Base-by-base conservation (phyloP, 768 basidiomycete species). In the Crepidotus variabilis region DNA sequence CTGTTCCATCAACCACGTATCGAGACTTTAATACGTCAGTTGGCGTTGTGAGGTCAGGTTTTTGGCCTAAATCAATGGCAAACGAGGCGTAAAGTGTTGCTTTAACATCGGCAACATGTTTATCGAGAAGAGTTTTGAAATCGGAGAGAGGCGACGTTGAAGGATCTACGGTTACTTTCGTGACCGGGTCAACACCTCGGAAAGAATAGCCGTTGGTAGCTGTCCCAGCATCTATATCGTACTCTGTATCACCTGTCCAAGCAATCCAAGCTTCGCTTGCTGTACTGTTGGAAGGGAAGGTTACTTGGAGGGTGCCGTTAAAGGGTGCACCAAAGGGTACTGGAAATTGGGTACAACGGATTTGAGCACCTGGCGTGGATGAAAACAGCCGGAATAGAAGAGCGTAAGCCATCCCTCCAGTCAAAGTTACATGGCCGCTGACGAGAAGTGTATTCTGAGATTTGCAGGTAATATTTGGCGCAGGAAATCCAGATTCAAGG, bases 231-330 rank as follows among this genome's bases (percentile, higher is more conserved):
- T 80, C 67, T 68, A 83, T 81, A 57, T 81, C 73, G 65, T 85
- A 90, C 48, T 89, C 78, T 14, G 89, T 90, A 24, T 78, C 86
- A n/a, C 87, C 88, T 16, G 84, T 80, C 87, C 87, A 90, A 6
- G 82, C 80, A 60, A 89, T 69, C 85, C 83, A 87, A 0, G 83
- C 75, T 56, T 85, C 83, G 1, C 71, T 71, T 23, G 79, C 73
- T 18, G 72, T 67, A 1, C 67, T 60, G 6, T 20, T 67, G 70
- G 50, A 24, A 14, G 56, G n/a, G 6, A 57, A 46, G 6, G 65
- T 66, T 13, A 90, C 73, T 32, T 68, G 69, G 20, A 90, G 70
- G 50, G 74, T 75, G 22, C 73, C 75, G 53, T 83, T 83, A 7
- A 72, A 69, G 4, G 73, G 66, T 28, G 63, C 43, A 9, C 71